Conservation (phyloP, 2,329 filamentous ascomycete species). For the Capronia coronata region DNA sequence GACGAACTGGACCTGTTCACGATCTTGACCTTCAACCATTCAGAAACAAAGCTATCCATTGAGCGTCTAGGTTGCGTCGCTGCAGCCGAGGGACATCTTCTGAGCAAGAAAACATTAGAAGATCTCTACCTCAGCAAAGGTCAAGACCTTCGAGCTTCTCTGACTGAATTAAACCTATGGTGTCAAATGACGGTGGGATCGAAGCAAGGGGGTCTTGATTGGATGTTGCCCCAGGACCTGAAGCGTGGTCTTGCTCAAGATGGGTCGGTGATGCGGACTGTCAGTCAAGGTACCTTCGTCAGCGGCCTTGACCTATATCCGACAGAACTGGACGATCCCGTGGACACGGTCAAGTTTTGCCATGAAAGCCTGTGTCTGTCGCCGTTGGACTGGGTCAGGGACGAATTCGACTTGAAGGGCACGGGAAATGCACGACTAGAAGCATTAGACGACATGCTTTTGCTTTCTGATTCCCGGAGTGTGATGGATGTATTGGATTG, state of each 20-base stretch:
- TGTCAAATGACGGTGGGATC: slow-evolving; percentile 94
- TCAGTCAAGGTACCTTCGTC: slow-evolving; percentile 73
- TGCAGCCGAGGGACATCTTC: slow-evolving; percentile 79
- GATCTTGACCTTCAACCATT: slow-evolving; percentile 67
- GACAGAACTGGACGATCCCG: slow-evolving; percentile 1
- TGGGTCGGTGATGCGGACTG: slow-evolving; percentile 60
- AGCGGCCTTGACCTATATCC: slow-evolving; percentile 64
- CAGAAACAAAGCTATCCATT: slow-evolving; percentile 61
- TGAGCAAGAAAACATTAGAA: slow-evolving; percentile 60
- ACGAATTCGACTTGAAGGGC: slow-evolving; percentile 48
- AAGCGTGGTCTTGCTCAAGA: slow-evolving; percentile 60
- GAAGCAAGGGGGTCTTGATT: slow-evolving; percentile 77
- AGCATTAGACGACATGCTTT: slow-evolving; percentile 49
- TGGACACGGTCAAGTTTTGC: slow-evolving; percentile 17
- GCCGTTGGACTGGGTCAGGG: slow-evolving; percentile 25
- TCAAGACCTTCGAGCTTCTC: slow-evolving; percentile 69
- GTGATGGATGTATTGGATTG: slow-evolving; percentile 19
- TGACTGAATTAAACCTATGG: slow-evolving; percentile 88
- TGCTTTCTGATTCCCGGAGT: slow-evolving; percentile 18
- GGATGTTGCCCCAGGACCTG: slow-evolving; percentile 74
- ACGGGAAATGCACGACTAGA: slow-evolving; percentile 54
- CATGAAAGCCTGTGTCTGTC: slow-evolving; percentile 17
- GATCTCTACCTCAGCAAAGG: slow-evolving; percentile 63
- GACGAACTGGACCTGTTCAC: slow-evolving; percentile 72
- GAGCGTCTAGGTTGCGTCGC: slow-evolving; percentile 78